These are phyloP conservation scores for Fusarium luffae DNA, from an alignment of 2,329 filamentous ascomycete species.

Conservation along the genomic window DNA sequence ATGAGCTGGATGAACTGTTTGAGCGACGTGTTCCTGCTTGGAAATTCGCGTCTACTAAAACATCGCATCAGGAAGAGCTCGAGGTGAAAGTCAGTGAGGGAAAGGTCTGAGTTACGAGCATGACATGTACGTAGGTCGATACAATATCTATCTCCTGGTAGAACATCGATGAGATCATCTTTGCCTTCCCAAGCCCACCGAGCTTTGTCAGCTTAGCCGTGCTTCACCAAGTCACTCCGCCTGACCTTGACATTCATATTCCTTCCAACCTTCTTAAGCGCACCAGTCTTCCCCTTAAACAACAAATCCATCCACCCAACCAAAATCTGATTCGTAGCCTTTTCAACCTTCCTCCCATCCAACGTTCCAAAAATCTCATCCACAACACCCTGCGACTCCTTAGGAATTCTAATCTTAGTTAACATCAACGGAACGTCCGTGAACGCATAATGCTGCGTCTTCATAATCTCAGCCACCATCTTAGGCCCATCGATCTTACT, in stretches of 20 bases:
- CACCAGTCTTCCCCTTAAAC: fast-evolving
- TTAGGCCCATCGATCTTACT: constrained; percentile 11
- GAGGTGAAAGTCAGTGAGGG: neutral
- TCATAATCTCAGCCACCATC: constrained; percentile 7
- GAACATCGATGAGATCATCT: too few relatives aligned
- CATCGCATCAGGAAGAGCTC: neutral
- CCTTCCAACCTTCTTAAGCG: fast-evolving
- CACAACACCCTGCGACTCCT: neutral
- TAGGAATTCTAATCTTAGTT: neutral
- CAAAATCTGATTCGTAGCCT: neutral
- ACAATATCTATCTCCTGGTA: too few relatives aligned
- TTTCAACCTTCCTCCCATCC: constrained; percentile 4
- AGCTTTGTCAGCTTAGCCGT: neutral
- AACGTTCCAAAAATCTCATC: constrained; percentile 5
- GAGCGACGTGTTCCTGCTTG: too few relatives aligned
- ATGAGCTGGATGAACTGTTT: neutral
- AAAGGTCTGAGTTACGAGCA: neutral
- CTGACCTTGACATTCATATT: fast-evolving
- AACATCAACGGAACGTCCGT: constrained; percentile 23
- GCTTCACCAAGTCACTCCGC: neutral
- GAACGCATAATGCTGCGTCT: constrained; percentile 8
- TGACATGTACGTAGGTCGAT: too few relatives aligned
- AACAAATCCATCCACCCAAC: neutral
- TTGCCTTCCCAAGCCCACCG: too few relatives aligned
- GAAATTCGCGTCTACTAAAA: neutral